Base-by-base conservation (phyloP, 805 yeast species). In the Candida pseudofarinosa region DNA sequence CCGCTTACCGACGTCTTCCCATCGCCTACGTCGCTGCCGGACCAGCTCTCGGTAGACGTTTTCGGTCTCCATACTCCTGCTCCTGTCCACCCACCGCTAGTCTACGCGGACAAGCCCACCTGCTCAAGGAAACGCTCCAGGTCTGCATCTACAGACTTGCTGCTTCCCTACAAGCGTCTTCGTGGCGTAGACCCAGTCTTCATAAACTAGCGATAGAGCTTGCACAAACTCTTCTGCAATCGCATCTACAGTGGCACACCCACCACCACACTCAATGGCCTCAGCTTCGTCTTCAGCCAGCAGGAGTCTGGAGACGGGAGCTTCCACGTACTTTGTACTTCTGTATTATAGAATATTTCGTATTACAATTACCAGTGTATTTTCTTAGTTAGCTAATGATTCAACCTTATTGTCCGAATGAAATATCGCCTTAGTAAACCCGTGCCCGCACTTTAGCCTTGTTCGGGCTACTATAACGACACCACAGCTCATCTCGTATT, bases 11-110 rank as follows among this genome's bases (percentile, higher is more conserved):
- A 37, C 10, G 26, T 37, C 19, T 17, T 37, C 5, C 39, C 39
- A 5, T 37, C 39, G 18, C 39, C 39, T 3, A 37, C 19, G 13
- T 12, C 39, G 7, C 23, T 30, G 33, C 33, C 39, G 2, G 39
- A 37, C 3, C 10, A n/a, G 32, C 3, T 26, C 2, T 7, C 39
- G 7, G 26, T 13, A 6, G 23, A 19, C 26, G 14, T 19, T 4
- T 35, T 19, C 14, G 14, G 16, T 5, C 16, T 5, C 28, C 16
- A 4, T 14, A 18, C 38, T 2, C 38, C 38, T 13, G 28, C 39
- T 15, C 6, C 14, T 13, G 33, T 40, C 13, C 43, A 35, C 31
- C 43, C 43, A 10, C 43, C 39, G 8, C 33, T 35, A 23, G 10
- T 23, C 6, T 23, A 23, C 10, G 10, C 28, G 10, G 19, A 23